Evolutionary conservation across 2,329 filamentous ascomycete genomes (phyloP).

Genomic region (Graphilbum ipis-grandicollis): DNA sequence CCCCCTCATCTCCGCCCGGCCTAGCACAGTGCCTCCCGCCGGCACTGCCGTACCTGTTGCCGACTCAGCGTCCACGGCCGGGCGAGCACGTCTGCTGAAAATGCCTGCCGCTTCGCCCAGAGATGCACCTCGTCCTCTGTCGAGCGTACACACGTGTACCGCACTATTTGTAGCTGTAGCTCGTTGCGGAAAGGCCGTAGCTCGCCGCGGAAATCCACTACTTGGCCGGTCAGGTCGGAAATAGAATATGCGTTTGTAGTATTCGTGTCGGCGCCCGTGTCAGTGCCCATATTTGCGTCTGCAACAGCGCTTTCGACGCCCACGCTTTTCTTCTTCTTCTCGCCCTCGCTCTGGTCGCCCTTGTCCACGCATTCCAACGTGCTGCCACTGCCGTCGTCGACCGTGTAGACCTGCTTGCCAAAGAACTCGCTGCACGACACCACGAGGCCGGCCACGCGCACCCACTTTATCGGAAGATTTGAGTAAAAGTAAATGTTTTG

Average conservation of each 20-base stretch:
- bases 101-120: slow-evolving; percentile 36
- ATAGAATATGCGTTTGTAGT: slow-evolving; percentile 6
- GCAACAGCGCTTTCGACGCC: too few species aligned
- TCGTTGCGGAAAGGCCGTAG: slow-evolving; percentile 28
- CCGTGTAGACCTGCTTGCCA: slow-evolving; percentile 30
- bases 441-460: slow-evolving; percentile 52
- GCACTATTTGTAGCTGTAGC: slow-evolving; percentile 32
- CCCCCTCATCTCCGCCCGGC: neutral
- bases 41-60: slow-evolving; percentile 31
- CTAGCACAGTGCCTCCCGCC: slow-evolving; percentile 24
- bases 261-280: neutral
- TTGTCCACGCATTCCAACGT: slow-evolving; percentile 30
- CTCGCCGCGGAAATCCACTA: slow-evolving; percentile 40
- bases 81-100: slow-evolving; percentile 30
- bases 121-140: slow-evolving; percentile 40
- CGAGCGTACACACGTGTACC: slow-evolving; percentile 26
- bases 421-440: slow-evolving; percentile 40
- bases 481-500: slow-evolving; percentile 46
- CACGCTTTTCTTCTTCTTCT: too few species aligned
- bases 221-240: slow-evolving; percentile 24
- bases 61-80: slow-evolving; percentile 36
- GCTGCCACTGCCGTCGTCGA: slow-evolving; percentile 48
- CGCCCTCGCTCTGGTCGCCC: too few species aligned
- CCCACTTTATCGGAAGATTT: slow-evolving; percentile 64
- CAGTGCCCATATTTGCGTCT: neutral